Evolutionary conservation across 1,139 yeast species (phyloP).

Genomic region (Scheffersomyces lignicola): DNA sequence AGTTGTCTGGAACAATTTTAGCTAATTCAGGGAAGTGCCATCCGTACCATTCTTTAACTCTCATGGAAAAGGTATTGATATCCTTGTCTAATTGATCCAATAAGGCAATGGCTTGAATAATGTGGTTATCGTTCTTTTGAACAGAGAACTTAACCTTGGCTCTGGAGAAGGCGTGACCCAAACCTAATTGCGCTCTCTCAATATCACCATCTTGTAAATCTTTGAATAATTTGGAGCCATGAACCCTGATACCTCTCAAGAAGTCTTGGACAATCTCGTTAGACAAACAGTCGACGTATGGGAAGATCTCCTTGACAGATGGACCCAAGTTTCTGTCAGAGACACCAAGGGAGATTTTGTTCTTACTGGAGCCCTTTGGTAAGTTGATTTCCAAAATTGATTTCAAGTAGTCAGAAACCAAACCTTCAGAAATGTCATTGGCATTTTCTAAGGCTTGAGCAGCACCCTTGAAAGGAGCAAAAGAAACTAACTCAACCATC

Average conservation of each 20-base stretch:
- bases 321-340: conserved; percentile 97
- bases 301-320: conserved; percentile 87
- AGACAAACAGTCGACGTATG: conserved; percentile 85
- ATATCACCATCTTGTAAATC: conserved; percentile 93
- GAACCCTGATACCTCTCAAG: conserved; percentile 91
- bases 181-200: conserved; percentile 97
- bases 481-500: conserved; percentile 88
- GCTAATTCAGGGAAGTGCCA: conserved; percentile 99
- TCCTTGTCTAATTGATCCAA: conserved; percentile 97
- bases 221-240: conserved; percentile 85
- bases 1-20: conserved; percentile 92
- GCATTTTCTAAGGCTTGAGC: conserved; percentile 99
- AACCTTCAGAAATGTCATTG: conserved; percentile 95
- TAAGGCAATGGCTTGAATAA: conserved; percentile 96
- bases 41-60: conserved; percentile 99
- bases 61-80: conserved; percentile 96
- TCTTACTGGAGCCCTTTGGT: conserved; percentile 80
- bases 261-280: conserved; percentile 93
- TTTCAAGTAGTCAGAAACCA: conserved; percentile 89
- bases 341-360: conserved; percentile 72
- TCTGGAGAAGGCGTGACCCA: conserved; percentile 98
- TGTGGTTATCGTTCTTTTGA: conserved; percentile 97
- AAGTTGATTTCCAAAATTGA: conserved; percentile 85
- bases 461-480: conserved; percentile 98
- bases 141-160: conserved; percentile 98